Percentiles rank a stretch among this genome's conserved stretches.
These are phyloP conservation scores for Maudiozyma serrabonitensis DNA, from an alignment of 805 yeast genomes.

Conservation along the genomic window DNA sequence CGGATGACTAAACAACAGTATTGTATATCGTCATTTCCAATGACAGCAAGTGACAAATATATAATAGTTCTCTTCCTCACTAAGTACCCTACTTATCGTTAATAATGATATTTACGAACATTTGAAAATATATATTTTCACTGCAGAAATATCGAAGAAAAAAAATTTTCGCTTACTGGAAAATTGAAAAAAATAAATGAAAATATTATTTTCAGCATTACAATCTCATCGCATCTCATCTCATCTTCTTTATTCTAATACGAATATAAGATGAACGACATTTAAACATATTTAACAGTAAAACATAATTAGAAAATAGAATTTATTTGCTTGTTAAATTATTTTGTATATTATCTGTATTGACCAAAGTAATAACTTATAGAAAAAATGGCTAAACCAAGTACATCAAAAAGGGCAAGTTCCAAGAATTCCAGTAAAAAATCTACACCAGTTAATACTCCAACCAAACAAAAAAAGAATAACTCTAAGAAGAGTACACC, in stretches of 20 bases:
- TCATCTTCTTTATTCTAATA: conserved; percentile 4
- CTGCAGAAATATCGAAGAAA: neutral
- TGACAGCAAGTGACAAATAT: too few relatives aligned
- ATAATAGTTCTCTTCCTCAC: too few relatives aligned
- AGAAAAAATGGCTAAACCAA: conserved; percentile 2
- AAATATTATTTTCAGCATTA: neutral
- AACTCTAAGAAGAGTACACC: conserved; percentile 1
- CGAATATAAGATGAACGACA: neutral
- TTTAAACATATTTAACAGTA: neutral
- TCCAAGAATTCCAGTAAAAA: neutral
- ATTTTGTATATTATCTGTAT: too few relatives aligned
- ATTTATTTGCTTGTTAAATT: too few relatives aligned
- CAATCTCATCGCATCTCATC: conserved; percentile 15
- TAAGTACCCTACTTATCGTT: too few relatives aligned
- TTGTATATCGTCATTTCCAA: too few relatives aligned
- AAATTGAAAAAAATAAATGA: neutral
- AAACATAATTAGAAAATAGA: neutral
- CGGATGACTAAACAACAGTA: too few relatives aligned
- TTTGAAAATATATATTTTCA: too few relatives aligned
- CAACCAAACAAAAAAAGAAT: conserved; percentile 13
- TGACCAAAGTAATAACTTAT: neutral
- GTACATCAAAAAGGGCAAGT: conserved; percentile 3
- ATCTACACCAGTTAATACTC: conserved; percentile 11
- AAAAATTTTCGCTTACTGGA: neutral
- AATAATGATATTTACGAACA: too few relatives aligned